Evolutionary conservation across 257 asterid genomes (phyloP).

Genomic region (Nyctanthes arbortristis): DNA sequence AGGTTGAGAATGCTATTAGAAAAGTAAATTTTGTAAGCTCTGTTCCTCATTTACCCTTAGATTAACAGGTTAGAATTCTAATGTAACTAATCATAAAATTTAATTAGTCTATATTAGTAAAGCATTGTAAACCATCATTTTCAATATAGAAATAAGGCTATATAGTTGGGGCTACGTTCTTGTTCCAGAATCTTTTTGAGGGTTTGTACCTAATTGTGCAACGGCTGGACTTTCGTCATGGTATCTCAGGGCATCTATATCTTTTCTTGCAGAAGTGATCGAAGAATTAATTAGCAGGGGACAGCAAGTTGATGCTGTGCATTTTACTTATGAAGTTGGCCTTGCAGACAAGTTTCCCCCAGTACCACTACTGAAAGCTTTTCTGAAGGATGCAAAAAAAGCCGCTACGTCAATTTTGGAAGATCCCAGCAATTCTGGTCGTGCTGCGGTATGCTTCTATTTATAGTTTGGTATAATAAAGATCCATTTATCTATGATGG

Average conservation of each 20-base stretch:
- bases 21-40: too few relatives aligned
- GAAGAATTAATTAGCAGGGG: slow-evolving; percentile 93
- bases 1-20: too few relatives aligned
- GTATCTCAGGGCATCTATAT: slow-evolving; percentile 39
- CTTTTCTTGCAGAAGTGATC: slow-evolving; percentile 69
- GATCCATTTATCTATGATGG: not conserved
- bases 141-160: too few relatives aligned
- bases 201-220: not conserved
- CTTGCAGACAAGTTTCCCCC: slow-evolving; percentile 83
- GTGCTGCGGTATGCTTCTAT: slow-evolving; percentile 68
- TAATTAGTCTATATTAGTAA: too few relatives aligned
- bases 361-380: slow-evolving; percentile 91
- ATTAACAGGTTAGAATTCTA: too few relatives aligned
- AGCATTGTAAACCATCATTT: too few relatives aligned
- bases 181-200: not conserved
- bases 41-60: too few relatives aligned
- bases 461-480: slow-evolving; percentile 1
- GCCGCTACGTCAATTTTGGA: slow-evolving; percentile 71
- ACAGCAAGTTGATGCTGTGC: slow-evolving; percentile 99
- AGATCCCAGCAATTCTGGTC: slow-evolving; percentile 87
- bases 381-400: slow-evolving; percentile 89
- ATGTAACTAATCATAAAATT: too few relatives aligned
- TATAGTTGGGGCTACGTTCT: too few relatives aligned
- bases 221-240: slow-evolving; percentile 18
- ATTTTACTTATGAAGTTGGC: slow-evolving; percentile 93